A percentile compares a stretch with the other conserved stretches of the same genome.
These are phyloP conservation scores for Erysiphe pulchra DNA, from an alignment of 2,329 filamentous ascomycete genomes.

Conservation along the genomic window DNA sequence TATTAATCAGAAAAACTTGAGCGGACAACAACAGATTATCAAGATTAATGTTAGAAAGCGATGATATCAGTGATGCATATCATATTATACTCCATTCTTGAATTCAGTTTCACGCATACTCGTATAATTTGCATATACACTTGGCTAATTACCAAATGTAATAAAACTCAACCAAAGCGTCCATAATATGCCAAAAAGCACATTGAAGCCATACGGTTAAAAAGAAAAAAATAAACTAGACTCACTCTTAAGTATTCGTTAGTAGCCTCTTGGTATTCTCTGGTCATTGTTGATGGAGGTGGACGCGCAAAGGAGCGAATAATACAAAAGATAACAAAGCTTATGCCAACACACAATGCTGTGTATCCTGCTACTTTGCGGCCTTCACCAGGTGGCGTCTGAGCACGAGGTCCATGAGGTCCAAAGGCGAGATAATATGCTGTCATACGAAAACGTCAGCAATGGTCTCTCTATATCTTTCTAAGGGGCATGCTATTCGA, in stretches of 20 bases:
- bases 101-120: no score
- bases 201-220: no score
- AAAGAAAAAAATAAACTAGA: slow-evolving; percentile 3
- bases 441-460: slow-evolving; percentile 17
- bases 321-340: slow-evolving; percentile 43
- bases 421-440: slow-evolving; percentile 99
- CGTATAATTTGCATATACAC: no score
- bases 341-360: slow-evolving; percentile 36
- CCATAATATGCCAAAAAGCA: no score
- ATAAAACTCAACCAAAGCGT: no score
- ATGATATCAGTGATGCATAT: no score
- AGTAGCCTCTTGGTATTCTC: slow-evolving; percentile 86
- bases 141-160: no score
- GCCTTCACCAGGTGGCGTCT: slow-evolving; percentile 60
- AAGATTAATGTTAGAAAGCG: no score
- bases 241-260: slow-evolving; percentile 86
- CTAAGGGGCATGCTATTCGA: no score
- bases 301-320: slow-evolving; percentile 49
- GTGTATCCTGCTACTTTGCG: slow-evolving; percentile 56
- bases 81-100: no score
- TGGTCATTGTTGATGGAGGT: slow-evolving; percentile 67
- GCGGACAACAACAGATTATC: no score
- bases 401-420: slow-evolving; percentile 75
- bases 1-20: no score
- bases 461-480: neutral